phyloP scores from a whole-genome alignment of 2,329 filamentous ascomycete genomes.

The Xylaria polymorpha region DNA sequence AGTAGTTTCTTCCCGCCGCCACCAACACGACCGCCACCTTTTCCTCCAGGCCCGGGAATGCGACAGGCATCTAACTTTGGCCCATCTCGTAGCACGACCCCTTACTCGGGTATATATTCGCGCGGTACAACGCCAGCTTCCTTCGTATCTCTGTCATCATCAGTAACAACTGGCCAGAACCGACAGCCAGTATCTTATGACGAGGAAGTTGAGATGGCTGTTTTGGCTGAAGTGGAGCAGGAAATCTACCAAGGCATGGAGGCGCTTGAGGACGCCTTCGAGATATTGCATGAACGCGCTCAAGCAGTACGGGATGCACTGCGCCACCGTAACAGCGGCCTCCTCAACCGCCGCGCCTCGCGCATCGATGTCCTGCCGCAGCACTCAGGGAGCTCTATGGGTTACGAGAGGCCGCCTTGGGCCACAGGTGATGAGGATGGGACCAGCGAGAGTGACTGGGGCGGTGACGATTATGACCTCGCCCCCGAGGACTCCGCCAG shows the following conservation, averaged over 20 bases:
- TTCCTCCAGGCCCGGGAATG: constrained; percentile 56
- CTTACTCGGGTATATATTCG: constrained; percentile 63
- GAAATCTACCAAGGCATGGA: constrained; percentile 97
- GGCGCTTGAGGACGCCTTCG: constrained; percentile 91
- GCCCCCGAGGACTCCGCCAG: constrained; percentile 84
- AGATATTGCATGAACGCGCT: constrained; percentile 86
- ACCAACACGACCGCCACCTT: constrained; percentile 54
- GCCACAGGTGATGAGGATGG: constrained; percentile 59
- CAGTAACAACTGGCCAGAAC: constrained; percentile 54
- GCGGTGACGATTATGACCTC: constrained; percentile 66
- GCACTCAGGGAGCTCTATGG: constrained; percentile 61
- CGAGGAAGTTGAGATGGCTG: constrained; percentile 92
- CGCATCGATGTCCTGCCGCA: constrained; percentile 67
- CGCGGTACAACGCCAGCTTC: constrained; percentile 68
- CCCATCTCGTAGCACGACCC: constrained; percentile 60
- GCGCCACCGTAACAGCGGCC: constrained; percentile 82
- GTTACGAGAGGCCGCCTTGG: constrained; percentile 62
- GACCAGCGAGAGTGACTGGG: constrained; percentile 69
- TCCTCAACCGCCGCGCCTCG: constrained; percentile 66
- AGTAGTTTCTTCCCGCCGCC: constrained; percentile 58
- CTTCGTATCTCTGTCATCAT: constrained; percentile 53
- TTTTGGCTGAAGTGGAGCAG: constrained; percentile 88
- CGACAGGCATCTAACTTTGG: constrained; percentile 56
- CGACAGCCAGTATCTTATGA: constrained; percentile 82
- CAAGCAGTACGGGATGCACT: constrained; percentile 82